A percentile compares a stretch with the other conserved stretches of the same genome.
phyloP scores from a whole-genome alignment of 1,139 yeast species.

The Magnusiomyces clavatus region DNA sequence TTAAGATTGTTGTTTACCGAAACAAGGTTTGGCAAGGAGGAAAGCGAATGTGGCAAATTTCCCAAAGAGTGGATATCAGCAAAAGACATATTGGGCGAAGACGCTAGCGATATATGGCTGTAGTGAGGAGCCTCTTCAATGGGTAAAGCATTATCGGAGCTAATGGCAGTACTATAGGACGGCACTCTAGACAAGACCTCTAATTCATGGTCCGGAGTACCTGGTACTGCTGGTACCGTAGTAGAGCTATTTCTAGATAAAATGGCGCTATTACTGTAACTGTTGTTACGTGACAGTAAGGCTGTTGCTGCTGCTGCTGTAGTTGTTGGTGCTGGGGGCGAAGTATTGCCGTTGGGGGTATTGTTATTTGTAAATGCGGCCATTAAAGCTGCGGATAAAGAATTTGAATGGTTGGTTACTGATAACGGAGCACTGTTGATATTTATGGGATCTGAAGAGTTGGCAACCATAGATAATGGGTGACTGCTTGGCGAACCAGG shows the following conservation, averaged over 20 bases:
- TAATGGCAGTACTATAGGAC: conserved; percentile 64
- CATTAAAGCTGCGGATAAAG: too few relatives aligned
- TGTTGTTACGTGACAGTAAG: not conserved
- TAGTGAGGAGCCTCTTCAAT: conserved; percentile 29
- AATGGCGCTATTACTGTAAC: too few relatives aligned
- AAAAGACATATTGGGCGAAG: too few relatives aligned
- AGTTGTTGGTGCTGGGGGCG: not conserved
- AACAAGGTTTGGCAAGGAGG: too few relatives aligned
- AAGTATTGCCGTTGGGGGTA: not conserved
- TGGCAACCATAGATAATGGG: not conserved
- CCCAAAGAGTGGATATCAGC: too few relatives aligned
- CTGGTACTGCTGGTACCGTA: not conserved
- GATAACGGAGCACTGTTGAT: conserved; percentile 3
- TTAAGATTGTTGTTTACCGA: too few relatives aligned
- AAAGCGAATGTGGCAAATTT: too few relatives aligned
- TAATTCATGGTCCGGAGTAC: conserved; percentile 26
- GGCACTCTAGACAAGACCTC: conserved; percentile 62
- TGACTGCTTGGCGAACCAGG: not conserved
- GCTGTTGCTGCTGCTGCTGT: not conserved
- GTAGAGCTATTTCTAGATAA: too few relatives aligned
- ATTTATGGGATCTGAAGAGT: conserved; percentile 7
- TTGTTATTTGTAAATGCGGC: too few relatives aligned
- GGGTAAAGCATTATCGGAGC: conserved; percentile 20
- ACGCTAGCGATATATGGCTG: conserved; percentile 12
- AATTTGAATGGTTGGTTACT: conserved; percentile 7